Conservation (phyloP, 345 rosid genomes). For the Camelina neglecta region DNA sequence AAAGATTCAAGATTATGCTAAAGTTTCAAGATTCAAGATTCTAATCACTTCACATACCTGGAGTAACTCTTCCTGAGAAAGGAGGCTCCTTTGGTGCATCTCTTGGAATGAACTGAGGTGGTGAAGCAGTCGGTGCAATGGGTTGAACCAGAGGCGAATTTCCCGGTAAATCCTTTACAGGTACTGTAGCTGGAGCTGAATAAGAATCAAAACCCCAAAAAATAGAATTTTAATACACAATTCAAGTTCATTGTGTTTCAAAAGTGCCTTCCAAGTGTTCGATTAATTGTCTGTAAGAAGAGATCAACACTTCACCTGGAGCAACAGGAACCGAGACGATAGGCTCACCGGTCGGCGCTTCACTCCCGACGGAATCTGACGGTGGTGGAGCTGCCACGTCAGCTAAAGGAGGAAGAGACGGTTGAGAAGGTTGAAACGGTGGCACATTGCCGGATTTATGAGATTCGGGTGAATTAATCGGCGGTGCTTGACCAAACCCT, state of each 20-base stretch:
- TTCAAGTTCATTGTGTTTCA: neutral
- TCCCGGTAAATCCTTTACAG: slow-evolving; percentile 31
- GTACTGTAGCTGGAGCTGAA: slow-evolving; percentile 36
- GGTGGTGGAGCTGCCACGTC: slow-evolving; percentile 53
- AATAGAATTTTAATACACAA: neutral
- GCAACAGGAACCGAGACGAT: slow-evolving; percentile 48
- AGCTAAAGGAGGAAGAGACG: slow-evolving; percentile 44
- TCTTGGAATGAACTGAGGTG: slow-evolving; percentile 34
- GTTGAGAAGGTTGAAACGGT: slow-evolving; percentile 42
- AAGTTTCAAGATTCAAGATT: neutral
- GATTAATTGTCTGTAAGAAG: slow-evolving; percentile 25
- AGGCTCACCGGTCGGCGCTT: slow-evolving; percentile 47
- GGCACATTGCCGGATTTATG: slow-evolving; percentile 48
- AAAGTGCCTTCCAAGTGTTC: slow-evolving; percentile 29
- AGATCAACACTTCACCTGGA: slow-evolving; percentile 47
- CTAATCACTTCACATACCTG: slow-evolving; percentile 11
- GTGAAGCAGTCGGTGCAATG: slow-evolving; percentile 35
- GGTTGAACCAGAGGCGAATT: slow-evolving; percentile 37
- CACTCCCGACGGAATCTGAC: slow-evolving; percentile 14
- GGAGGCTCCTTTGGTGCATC: slow-evolving; percentile 44
- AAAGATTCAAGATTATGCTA: neutral
- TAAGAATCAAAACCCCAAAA: slow-evolving; percentile 1
- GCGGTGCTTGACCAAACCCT: slow-evolving; percentile 59
- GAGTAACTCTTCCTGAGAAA: slow-evolving; percentile 31
- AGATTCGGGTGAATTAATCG: slow-evolving; percentile 44